Evolutionary conservation across 768 basidiomycete genomes (phyloP).

Genomic region (Pleurotus platypus): DNA sequence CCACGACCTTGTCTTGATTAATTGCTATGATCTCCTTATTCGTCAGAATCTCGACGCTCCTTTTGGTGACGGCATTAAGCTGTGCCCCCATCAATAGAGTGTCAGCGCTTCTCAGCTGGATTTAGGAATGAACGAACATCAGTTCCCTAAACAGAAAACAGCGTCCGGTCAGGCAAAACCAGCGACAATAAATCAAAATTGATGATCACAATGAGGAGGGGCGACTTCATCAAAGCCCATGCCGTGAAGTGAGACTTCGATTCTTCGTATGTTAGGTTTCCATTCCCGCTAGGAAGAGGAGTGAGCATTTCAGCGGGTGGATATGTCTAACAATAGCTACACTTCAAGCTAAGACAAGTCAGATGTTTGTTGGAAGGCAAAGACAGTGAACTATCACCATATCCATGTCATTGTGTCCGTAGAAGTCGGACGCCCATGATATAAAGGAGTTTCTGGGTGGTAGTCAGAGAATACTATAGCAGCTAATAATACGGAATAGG

Average conservation of each 20-base stretch:
- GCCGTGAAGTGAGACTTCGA: constrained; percentile 69
- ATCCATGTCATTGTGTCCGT: constrained; percentile 66
- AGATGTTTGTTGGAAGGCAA: background rate
- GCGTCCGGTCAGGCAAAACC: too few relatives aligned
- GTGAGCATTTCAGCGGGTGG: background rate
- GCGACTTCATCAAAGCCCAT: constrained; percentile 71
- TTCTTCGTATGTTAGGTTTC: constrained; percentile 57
- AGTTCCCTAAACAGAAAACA: constrained; percentile 42
- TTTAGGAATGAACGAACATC: constrained; percentile 32
- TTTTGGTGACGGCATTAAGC: background rate
- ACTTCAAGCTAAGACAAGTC: background rate
- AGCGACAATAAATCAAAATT: constrained; percentile 23
- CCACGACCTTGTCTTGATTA: constrained; percentile 63
- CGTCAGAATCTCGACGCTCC: background rate
- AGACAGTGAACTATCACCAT: constrained; percentile 39
- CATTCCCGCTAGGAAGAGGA: constrained; percentile 49
- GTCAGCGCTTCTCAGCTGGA: background rate
- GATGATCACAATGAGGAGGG: constrained; percentile 62
- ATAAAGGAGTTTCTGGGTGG: constrained; percentile 58
- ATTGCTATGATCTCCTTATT: constrained; percentile 67
- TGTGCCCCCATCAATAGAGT: background rate
- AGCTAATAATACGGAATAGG: background rate
- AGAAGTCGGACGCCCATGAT: constrained; percentile 61
- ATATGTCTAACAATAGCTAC: background rate
- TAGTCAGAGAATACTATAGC: background rate